Conservation (phyloP, 768 basidiomycete genomes). For the Leucocoprinus leucothites region DNA sequence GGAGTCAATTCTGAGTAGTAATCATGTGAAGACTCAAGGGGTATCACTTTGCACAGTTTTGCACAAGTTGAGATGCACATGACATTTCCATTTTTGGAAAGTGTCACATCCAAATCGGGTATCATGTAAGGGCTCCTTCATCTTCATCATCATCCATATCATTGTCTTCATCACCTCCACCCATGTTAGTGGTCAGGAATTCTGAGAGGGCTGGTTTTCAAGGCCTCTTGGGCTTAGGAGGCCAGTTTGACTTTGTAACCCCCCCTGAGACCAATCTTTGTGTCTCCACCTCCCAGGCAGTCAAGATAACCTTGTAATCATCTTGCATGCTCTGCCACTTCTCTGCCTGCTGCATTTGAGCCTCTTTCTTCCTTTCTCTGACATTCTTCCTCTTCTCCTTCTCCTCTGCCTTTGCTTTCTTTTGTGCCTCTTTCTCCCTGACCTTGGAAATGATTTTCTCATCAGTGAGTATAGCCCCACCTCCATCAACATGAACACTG, state of each 20-base stretch:
- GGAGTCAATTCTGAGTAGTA: too few species aligned
- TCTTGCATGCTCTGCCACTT: not conserved
- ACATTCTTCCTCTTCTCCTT: slow-evolving; percentile 12
- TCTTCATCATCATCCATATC: too few species aligned
- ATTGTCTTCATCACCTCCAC: too few species aligned
- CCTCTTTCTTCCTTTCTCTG: slow-evolving; percentile 13
- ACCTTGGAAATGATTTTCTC: slow-evolving; percentile 6
- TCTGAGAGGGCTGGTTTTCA: slow-evolving; percentile 16
- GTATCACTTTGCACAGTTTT: too few species aligned
- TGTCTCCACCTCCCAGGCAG: too few species aligned
- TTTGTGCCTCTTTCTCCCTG: not conserved
- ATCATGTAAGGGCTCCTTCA: too few species aligned
- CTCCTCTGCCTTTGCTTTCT: slow-evolving; percentile 8
- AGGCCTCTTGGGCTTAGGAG: slow-evolving; percentile 16
- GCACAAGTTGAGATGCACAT: not conserved
- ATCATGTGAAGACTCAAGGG: too few species aligned
- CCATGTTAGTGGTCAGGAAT: not conserved
- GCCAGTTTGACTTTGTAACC: slow-evolving; percentile 14
- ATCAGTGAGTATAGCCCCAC: slow-evolving; percentile 12
- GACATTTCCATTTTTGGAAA: not conserved
- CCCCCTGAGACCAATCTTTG: slow-evolving; percentile 13
- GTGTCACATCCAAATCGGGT: not conserved
- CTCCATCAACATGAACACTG: slow-evolving; percentile 8
- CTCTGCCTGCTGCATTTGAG: slow-evolving; percentile 8
- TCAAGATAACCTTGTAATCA: too few species aligned